Evolutionary conservation across 495 filamentous ascomycete species (phyloP).

Genomic region (Pseudevernia furfuracea): DNA sequence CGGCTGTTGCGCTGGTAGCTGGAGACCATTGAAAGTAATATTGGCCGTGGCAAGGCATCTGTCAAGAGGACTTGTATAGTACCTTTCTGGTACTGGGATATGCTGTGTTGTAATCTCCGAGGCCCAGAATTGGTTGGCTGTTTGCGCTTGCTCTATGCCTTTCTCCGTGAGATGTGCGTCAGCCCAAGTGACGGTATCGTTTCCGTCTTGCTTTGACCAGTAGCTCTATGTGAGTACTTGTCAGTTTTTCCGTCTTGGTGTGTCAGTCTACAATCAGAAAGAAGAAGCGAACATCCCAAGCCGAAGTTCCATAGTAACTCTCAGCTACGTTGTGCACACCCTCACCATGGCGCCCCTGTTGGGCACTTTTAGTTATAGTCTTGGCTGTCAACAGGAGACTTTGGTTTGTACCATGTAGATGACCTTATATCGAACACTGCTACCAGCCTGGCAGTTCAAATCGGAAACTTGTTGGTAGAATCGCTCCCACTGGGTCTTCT

Average conservation of each 20-base stretch:
- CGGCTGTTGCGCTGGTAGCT: constrained; percentile 38
- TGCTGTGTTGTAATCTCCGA: constrained; percentile 40
- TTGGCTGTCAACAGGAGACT: neutral
- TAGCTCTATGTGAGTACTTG: constrained; percentile 40
- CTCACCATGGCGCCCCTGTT: constrained; percentile 54
- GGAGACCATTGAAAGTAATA: constrained; percentile 50
- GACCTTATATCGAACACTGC: constrained; percentile 55
- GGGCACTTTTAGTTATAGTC: neutral
- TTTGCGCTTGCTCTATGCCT: constrained; percentile 55
- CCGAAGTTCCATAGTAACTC: constrained; percentile 54
- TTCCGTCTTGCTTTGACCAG: constrained; percentile 63
- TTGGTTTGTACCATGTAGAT: constrained; percentile 45
- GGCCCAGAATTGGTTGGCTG: constrained; percentile 58
- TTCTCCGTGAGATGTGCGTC: constrained; percentile 59
- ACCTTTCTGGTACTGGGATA: constrained; percentile 56
- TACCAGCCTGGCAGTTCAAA: constrained; percentile 43
- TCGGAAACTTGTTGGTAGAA: constrained; percentile 50
- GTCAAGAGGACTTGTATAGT: constrained; percentile 61
- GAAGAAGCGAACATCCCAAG: constrained; percentile 46
- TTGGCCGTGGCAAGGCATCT: constrained; percentile 60
- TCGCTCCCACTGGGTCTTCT: constrained; percentile 58
- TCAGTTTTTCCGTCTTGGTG: neutral
- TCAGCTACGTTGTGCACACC: constrained; percentile 65
- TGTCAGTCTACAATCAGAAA: neutral
- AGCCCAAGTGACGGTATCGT: constrained; percentile 55